Conservation (phyloP, 176 grass and related monocot species). For the Secale cereale region DNA sequence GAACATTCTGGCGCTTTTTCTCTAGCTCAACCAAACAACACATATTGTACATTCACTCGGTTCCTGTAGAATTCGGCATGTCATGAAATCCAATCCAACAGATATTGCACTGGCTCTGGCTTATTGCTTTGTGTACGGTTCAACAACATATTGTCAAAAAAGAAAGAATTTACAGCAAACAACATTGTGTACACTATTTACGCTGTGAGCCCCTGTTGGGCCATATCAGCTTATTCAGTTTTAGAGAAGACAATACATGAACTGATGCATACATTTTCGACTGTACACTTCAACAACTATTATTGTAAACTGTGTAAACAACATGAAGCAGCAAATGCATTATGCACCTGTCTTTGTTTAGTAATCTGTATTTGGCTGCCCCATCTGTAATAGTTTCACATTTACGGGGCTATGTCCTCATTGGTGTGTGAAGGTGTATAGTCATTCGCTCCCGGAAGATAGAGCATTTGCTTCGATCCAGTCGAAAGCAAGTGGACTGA, state of each 20-base stretch:
- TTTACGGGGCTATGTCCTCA: neutral
- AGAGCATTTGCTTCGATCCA: slow-evolving; percentile 88
- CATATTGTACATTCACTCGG: neutral
- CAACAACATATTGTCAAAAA: neutral
- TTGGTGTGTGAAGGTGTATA: neutral
- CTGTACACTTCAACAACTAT: slow-evolving; percentile 15
- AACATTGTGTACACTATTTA: neutral
- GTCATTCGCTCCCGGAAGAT: slow-evolving; percentile 54
- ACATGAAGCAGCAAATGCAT: neutral
- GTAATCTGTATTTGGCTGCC: neutral
- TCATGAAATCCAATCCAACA: no score
- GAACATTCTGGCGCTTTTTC: no score
- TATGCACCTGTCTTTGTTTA: neutral
- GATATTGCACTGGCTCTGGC: neutral
- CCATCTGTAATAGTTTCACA: neutral
- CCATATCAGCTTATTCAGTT: slow-evolving; percentile 22
- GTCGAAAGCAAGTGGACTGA: slow-evolving; percentile 94
- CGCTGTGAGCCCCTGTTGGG: neutral
- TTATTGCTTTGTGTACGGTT: neutral
- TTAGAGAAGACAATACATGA: neutral
- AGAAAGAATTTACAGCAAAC: neutral
- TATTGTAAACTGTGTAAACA: neutral
- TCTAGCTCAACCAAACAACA: no score
- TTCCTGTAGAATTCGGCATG: no score
- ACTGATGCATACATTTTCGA: neutral